A percentile compares a stretch with the other conserved stretches of the same genome.
phyloP scores from a whole-genome alignment of 164 flowering plant species.

The Malania oleifera region DNA sequence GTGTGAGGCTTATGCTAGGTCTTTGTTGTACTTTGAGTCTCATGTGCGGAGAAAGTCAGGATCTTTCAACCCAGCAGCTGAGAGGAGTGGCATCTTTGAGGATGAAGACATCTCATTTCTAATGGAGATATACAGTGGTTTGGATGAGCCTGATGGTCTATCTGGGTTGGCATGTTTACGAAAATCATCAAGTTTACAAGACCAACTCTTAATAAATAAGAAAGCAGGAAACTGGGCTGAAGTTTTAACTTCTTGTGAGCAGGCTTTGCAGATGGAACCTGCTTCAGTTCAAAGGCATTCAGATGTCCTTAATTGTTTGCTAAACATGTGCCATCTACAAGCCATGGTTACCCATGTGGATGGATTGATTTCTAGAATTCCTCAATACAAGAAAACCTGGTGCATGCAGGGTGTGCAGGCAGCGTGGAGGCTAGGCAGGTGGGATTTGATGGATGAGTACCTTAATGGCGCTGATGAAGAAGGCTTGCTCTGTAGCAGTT shows the following conservation, averaged over 20 bases:
- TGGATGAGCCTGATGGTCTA: constrained; percentile 97
- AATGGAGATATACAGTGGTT: constrained; percentile 89
- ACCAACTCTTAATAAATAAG: constrained; percentile 79
- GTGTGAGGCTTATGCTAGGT: constrained; percentile 96
- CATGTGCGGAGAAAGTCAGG: constrained; percentile 84
- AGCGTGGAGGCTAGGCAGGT: constrained; percentile 98
- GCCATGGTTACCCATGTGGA: constrained; percentile 96
- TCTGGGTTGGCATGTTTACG: constrained; percentile 87
- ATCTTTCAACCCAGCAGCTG: constrained; percentile 93
- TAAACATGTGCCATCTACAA: constrained; percentile 96
- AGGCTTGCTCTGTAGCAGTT: constrained; percentile 71
- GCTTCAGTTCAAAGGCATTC: constrained; percentile 89
- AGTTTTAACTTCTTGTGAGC: constrained; percentile 87
- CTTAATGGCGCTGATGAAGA: constrained; percentile 82
- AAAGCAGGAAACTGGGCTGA: constrained; percentile 98
- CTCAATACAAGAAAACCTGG: constrained; percentile 90
- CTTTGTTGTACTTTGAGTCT: constrained; percentile 89
- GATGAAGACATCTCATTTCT: constrained; percentile 85
- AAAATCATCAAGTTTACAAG: constrained; percentile 72
- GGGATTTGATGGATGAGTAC: constrained; percentile 97
- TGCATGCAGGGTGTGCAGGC: constrained; percentile 99
- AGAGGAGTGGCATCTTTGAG: constrained; percentile 81
- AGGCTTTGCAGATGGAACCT: constrained; percentile 92
- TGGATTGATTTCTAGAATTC: constrained; percentile 84
- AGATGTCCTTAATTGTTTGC: constrained; percentile 84